phyloP scores from a whole-genome alignment of 1,284 basidiomycete species.

The Naganishia liquefaciens region DNA sequence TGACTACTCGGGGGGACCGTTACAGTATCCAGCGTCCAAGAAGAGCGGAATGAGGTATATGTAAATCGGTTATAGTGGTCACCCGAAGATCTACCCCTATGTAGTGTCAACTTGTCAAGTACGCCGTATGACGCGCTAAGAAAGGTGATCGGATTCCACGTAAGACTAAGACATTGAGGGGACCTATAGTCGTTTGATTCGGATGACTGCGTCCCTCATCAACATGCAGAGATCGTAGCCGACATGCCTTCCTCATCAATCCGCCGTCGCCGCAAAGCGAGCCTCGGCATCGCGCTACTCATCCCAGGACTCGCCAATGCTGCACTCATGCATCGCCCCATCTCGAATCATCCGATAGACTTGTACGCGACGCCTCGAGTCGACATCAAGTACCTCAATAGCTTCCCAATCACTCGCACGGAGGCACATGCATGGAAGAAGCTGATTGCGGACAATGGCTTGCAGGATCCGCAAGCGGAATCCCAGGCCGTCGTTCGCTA shows the following conservation, averaged over 20 bases:
- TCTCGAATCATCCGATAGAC: constrained; percentile 54
- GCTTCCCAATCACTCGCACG: constrained; percentile 69
- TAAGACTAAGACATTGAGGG: background rate
- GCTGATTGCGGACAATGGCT: constrained; percentile 63
- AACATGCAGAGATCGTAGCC: background rate
- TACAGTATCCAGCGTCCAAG: constrained; percentile 1
- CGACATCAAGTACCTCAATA: constrained; percentile 75
- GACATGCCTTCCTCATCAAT: no score
- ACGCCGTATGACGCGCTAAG: background rate
- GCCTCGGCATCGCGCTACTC: background rate
- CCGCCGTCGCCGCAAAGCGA: background rate
- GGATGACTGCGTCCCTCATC: background rate
- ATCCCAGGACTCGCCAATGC: background rate
- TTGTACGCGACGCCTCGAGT: constrained; percentile 80
- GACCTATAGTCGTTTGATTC: background rate
- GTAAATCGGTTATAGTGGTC: background rate
- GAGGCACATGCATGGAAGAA: constrained; percentile 72
- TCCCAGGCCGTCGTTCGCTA: background rate
- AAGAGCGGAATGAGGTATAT: constrained; percentile 15
- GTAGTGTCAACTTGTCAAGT: no score
- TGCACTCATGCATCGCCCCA: constrained; percentile 28
- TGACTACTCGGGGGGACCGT: constrained; percentile 9
- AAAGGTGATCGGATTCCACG: constrained; percentile 9
- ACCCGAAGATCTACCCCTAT: background rate
- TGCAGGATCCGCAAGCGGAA: constrained; percentile 13